Evolutionary conservation across 139 green algal species (phyloP), one percentile per base, ranked within the genome.

Genomic region (Zygnema circumcarinatum): DNA sequence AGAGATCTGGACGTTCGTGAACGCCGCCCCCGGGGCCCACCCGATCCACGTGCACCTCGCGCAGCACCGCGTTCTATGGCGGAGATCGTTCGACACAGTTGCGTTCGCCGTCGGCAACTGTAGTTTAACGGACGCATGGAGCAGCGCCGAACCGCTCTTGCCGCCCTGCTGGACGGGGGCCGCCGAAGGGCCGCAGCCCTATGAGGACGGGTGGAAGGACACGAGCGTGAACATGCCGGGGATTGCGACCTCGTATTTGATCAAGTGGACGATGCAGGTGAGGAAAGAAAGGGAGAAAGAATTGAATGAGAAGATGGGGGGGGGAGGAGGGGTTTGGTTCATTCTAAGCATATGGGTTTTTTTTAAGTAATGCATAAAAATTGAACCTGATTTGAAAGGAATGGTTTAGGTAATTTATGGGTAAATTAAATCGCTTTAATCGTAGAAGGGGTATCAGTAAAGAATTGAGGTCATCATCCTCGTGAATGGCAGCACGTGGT

Each of bases 31-130:
- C 0, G 81, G 79, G 38, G 62, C 62, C 3, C 81, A 87, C 25
- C 81, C 81, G n/a, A 87, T 87, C 81, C 81, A 87, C 62, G 29
- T 87, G n/a, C 81, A 87, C 62, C 62, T 87, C 25, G 32, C 74
- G 25, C 53, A 87, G 40, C 40, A 76, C 40, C 78, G 78, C 40
- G 33, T 53, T 2, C 29, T 85, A 11, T 76, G 39, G 38, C 38
- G 78, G 25, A 39, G 40, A 56, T 25, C 78, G 33, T 85, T 85
- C n/a, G 78, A 85, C 40, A 25, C 16, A 33, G 21, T 38, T 29
- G 25, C 38, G 22, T 85, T 78, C 78, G 32, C 0, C 1, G 20
- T 32, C 21, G 78, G 78, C 25, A 38, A 47, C 3, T 85, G 78
- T 67, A 72, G 22, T 25, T 85, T 85, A 36, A 85, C 31, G 29